Evolutionary conservation across 257 asterid species (phyloP).

Genomic region (Solanum ahanhuiri): DNA sequence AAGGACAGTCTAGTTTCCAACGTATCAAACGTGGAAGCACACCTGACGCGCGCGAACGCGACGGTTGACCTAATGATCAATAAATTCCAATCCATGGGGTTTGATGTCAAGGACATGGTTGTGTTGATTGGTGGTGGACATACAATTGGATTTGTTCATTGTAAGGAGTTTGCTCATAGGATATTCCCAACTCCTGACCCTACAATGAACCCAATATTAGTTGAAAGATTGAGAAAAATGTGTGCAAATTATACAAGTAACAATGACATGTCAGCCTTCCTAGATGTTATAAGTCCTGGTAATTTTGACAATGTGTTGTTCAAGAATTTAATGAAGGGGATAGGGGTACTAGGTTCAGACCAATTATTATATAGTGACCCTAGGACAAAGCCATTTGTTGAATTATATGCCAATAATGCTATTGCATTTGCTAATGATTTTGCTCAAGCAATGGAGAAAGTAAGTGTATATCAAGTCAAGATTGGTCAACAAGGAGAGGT

Average conservation of each 20-base stretch:
- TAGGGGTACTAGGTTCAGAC: conserved; percentile 56
- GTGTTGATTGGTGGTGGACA: conserved; percentile 66
- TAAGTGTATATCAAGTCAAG: conserved; percentile 29
- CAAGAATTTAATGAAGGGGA: conserved; percentile 38
- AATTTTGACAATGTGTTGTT: conserved; percentile 68
- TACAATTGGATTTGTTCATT: conserved; percentile 78
- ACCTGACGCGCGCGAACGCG: conserved; percentile 49
- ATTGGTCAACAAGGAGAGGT: conserved; percentile 69
- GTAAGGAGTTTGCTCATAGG: conserved; percentile 48
- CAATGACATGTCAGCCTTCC: conserved; percentile 44
- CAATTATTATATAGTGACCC: conserved; percentile 40
- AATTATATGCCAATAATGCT: conserved; percentile 50
- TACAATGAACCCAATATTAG: conserved; percentile 45
- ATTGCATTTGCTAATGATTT: conserved; percentile 48
- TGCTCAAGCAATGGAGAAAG: conserved; percentile 51
- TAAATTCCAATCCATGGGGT: conserved; percentile 29
- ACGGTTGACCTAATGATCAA: conserved; percentile 32
- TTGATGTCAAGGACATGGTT: conserved; percentile 56
- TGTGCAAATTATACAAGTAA: conserved; percentile 39
- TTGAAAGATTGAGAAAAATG: conserved; percentile 28
- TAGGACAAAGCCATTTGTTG: conserved; percentile 63
- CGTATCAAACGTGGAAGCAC: conserved; percentile 49
- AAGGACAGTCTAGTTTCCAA: conserved; percentile 38
- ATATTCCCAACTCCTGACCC: conserved; percentile 50
- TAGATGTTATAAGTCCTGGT: conserved; percentile 74